phyloP scores from a whole-genome alignment of 2,329 filamentous ascomycete genomes.

The Penicillium sp. region DNA sequence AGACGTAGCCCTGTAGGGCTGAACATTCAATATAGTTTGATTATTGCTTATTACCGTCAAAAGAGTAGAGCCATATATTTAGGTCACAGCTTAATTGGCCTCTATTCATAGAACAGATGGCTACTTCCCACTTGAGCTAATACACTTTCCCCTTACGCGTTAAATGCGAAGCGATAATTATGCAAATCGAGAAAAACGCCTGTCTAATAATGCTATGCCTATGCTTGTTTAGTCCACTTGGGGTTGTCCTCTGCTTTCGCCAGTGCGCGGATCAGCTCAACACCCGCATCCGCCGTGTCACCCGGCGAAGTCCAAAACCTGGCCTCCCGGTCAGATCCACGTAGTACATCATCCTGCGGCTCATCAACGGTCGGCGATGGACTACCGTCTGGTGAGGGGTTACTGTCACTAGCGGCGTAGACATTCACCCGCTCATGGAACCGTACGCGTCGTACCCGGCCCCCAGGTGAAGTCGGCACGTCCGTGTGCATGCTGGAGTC shows the following conservation, averaged over 20 bases:
- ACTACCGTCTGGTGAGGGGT: constrained; percentile 24
- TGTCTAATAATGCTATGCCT: neutral
- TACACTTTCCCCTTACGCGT: neutral
- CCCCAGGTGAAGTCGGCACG: constrained; percentile 8
- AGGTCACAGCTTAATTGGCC: neutral
- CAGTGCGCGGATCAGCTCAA: constrained; percentile 47
- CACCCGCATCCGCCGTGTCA: constrained; percentile 50
- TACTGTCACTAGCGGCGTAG: constrained; percentile 22
- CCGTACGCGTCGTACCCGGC: constrained; percentile 24
- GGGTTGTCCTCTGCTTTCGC: constrained; percentile 15
- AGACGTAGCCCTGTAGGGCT: constrained; percentile 25
- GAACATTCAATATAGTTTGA: constrained; percentile 7
- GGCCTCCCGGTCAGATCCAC: constrained; percentile 40
- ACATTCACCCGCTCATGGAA: constrained; percentile 34
- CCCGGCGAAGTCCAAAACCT: constrained; percentile 52
- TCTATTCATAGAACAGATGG: neutral
- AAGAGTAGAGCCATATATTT: too few relatives aligned
- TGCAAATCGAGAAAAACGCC: too few relatives aligned
- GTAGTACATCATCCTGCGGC: constrained; percentile 22
- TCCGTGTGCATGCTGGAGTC: constrained; percentile 35
- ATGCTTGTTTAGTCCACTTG: constrained; percentile 15
- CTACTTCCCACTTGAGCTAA: too few relatives aligned
- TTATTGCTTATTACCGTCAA: neutral
- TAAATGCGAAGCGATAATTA: neutral
- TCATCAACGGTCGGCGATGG: constrained; percentile 15